phyloP scores from a whole-genome alignment of 345 rosid genomes.

The Pugionium dolabratum region DNA sequence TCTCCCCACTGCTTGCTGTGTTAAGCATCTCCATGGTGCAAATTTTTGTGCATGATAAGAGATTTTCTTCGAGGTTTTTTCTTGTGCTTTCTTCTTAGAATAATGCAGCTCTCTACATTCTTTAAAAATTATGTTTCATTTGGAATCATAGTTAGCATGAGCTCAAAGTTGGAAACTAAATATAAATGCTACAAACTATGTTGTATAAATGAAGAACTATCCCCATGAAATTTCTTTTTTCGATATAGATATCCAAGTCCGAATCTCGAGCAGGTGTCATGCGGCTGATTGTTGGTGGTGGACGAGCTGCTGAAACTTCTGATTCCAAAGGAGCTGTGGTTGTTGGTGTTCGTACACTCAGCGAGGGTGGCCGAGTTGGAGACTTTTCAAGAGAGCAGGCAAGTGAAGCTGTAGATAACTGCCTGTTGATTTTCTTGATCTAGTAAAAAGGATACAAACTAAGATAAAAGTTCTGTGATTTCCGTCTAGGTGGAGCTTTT shows the following conservation, averaged over 20 bases:
- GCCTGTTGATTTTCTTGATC: constrained; percentile 4
- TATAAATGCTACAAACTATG: constrained; percentile 18
- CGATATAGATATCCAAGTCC: constrained; percentile 60
- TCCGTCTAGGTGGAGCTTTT: constrained; percentile 84
- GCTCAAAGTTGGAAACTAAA: not conserved
- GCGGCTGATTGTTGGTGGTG: constrained; percentile 99
- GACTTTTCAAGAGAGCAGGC: constrained; percentile 99
- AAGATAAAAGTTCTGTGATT: constrained; percentile 9
- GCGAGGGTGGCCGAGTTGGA: constrained; percentile 99
- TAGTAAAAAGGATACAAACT: constrained; percentile 13
- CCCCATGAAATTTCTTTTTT: constrained; percentile 16
- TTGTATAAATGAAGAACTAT: not conserved
- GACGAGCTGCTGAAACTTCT: constrained; percentile 87
- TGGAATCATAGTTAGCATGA: not conserved
- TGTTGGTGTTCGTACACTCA: constrained; percentile 96
- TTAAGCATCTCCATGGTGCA: constrained; percentile 12
- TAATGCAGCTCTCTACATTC: constrained; percentile 6
- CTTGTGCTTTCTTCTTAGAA: constrained; percentile 18
- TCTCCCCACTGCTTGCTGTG: constrained; percentile 16
- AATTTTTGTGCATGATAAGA: constrained; percentile 15
- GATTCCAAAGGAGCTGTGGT: constrained; percentile 91
- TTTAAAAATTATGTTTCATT: not conserved
- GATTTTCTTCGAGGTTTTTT: constrained; percentile 6
- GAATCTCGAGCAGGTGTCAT: constrained; percentile 94
- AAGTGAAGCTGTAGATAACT: constrained; percentile 29